Conservation (phyloP, 805 yeast species). For the Ogataea siamensis region DNA sequence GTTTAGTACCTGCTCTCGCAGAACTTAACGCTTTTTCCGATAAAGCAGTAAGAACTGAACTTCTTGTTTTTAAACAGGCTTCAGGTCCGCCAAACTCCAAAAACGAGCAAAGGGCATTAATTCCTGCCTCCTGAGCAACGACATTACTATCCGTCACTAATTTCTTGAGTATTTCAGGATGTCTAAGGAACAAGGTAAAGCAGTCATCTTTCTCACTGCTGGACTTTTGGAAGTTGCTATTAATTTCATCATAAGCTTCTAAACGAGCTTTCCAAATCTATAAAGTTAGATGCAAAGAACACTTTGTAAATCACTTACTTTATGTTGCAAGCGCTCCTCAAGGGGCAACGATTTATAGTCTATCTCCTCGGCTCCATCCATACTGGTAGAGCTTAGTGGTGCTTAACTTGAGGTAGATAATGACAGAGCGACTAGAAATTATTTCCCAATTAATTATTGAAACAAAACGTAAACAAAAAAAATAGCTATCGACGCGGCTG, state of each 20-base stretch:
- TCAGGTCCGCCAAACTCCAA: slow-evolving; percentile 54
- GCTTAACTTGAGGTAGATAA: too few relatives aligned
- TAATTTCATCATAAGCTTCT: slow-evolving; percentile 71
- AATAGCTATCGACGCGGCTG: not conserved
- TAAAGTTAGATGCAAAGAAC: slow-evolving; percentile 15
- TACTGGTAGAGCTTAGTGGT: too few relatives aligned
- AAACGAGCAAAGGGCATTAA: slow-evolving; percentile 52
- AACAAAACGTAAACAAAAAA: slow-evolving; percentile 8
- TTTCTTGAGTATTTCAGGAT: slow-evolving; percentile 54
- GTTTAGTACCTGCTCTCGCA: slow-evolving; percentile 70
- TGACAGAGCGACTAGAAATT: not conserved
- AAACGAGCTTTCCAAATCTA: slow-evolving; percentile 82
- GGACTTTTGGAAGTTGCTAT: slow-evolving; percentile 49
- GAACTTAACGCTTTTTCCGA: slow-evolving; percentile 84
- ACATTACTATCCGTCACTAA: slow-evolving; percentile 79
- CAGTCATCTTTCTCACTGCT: slow-evolving; percentile 55
- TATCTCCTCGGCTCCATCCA: slow-evolving; percentile 41
- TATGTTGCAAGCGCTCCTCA: slow-evolving; percentile 63
- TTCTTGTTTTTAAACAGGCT: slow-evolving; percentile 41
- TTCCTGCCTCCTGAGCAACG: slow-evolving; percentile 85
- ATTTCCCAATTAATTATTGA: slow-evolving; percentile 6
- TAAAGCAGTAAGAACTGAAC: slow-evolving; percentile 45
- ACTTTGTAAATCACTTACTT: slow-evolving; percentile 36
- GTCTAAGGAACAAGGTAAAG: slow-evolving; percentile 47
- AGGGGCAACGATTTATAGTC: slow-evolving; percentile 65